Base-by-base conservation (phyloP, 2,329 filamentous ascomycete species). In the Scorias spongiosa region DNA sequence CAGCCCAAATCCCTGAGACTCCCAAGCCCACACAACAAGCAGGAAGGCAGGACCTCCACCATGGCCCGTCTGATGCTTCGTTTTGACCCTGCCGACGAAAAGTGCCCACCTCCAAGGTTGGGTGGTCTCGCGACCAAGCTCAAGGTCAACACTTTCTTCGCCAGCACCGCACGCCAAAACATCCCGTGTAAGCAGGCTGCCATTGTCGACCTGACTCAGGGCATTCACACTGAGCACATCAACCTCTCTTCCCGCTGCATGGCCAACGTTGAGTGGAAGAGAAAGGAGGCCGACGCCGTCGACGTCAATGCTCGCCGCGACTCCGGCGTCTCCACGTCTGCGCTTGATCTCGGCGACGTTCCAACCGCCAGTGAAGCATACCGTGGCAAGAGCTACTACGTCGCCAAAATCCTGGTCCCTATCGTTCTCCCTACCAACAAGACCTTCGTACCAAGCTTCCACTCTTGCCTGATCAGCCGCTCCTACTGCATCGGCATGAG, bases 361-460 rank as follows among this genome's bases (percentile, higher is more conserved):
- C 59, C 62, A 1, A 54, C 54, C 2, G 51, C 63, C 2, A 63
- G 63, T 42, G 56, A 57, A 7, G 55, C 55, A 36, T 75, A 71
- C 57, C 59, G 63, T 1, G 66, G 66, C 18, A 58, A 60, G 5
- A 55, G 56, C 12, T 79, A 73, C 61, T 84, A 80, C 61, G 78
- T 75, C 2, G 69, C 78, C 6, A 66, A 66, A n/a, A 63, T 84
- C 30, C 57, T 80, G 2, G 72, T 83, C 2, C 80, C 80, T 0
- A 64, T 84, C 53, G 70, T 70, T 1, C 67, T 82, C 0, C 79
- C 80, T 1, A 47, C 41, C 8, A 65, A 65, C 48, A 81, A 79
- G 51, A 64, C 70, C 20, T 81, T 81, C 57, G 63, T 81, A 15
- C 81, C 80, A 1, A 80, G 78, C 2, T 85, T 84, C 63, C 76